Conservation (phyloP, 1,284 basidiomycete species). For the Heterobasidion parviporum region DNA sequence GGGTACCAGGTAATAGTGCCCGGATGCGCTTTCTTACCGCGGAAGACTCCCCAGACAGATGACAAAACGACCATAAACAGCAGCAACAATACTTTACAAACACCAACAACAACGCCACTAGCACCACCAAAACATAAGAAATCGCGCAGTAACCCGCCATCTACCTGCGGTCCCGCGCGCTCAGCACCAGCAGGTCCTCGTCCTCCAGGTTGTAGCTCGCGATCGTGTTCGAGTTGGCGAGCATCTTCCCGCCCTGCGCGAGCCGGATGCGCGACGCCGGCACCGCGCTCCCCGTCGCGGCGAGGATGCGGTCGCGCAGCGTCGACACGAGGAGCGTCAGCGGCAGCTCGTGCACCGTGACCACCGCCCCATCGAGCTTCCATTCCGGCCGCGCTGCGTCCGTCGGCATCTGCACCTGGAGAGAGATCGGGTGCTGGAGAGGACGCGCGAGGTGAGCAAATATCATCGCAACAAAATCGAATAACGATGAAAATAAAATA, state of each 20-base stretch:
- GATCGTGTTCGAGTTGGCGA: constrained; percentile 79
- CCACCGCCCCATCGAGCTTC: constrained; percentile 78
- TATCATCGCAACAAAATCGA: background rate
- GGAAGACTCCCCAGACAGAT: no score
- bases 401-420: constrained; percentile 75
- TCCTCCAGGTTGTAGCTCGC: constrained; percentile 86
- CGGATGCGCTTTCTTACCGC: no score
- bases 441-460: background rate
- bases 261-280: constrained; percentile 74
- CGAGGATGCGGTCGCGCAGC: constrained; percentile 78
- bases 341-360: constrained; percentile 74
- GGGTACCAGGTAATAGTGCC: no score
- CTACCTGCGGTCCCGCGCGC: constrained; percentile 61
- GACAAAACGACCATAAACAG: no score
- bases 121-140: no score
- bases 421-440: constrained; percentile 68
- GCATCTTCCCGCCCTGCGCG: constrained; percentile 72
- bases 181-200: constrained; percentile 73
- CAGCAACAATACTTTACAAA: no score
- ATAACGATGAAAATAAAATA: constrained; percentile 1
- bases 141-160: background rate
- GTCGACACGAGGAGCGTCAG: constrained; percentile 79
- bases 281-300: constrained; percentile 66
- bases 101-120: no score
- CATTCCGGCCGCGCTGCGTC: constrained; percentile 70